Percentiles rank a stretch among this genome's conserved stretches.
Evolutionary conservation across 768 basidiomycete species (phyloP).

Genomic region (Podaxis pistillaris): DNA sequence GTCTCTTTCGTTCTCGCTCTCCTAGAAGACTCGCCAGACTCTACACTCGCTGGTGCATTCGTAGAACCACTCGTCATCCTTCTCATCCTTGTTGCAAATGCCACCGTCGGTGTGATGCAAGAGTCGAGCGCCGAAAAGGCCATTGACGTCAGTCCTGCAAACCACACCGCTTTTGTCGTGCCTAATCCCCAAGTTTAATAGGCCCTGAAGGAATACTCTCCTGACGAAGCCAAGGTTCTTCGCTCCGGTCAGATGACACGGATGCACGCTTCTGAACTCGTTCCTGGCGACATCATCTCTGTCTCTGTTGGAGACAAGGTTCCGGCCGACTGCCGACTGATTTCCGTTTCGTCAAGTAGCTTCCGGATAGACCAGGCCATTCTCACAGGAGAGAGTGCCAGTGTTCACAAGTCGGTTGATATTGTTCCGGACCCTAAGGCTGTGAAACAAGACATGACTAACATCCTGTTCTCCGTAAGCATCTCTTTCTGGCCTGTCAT

Average conservation of each 20-base stretch:
- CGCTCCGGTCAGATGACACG: conserved; percentile 68
- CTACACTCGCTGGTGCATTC: conserved; percentile 77
- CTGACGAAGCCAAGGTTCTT: conserved; percentile 91
- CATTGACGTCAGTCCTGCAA: conserved; percentile 75
- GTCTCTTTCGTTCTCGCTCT: conserved; percentile 92
- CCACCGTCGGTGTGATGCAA: conserved; percentile 96
- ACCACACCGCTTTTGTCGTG: conserved; percentile 1
- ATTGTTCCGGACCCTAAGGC: conserved; percentile 71
- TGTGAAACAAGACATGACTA: conserved; percentile 98
- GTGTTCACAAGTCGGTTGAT: conserved; percentile 78
- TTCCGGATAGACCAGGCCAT: conserved; percentile 97
- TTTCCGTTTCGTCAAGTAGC: conserved; percentile 88
- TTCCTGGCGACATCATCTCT: conserved; percentile 91
- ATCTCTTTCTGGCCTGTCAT: not conserved
- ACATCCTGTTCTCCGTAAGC: conserved; percentile 89
- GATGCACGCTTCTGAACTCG: conserved; percentile 85
- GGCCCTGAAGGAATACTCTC: conserved; percentile 97
- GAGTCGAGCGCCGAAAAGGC: conserved; percentile 96
- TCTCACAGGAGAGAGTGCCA: conserved; percentile 90
- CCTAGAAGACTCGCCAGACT: conserved; percentile 73
- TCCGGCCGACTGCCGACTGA: conserved; percentile 89
- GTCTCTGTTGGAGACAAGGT: conserved; percentile 94
- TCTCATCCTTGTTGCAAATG: conserved; percentile 94
- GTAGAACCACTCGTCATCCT: conserved; percentile 96
- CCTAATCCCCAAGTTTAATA: conserved; percentile 28